Conservation (phyloP, 495 filamentous ascomycete species). For the Geoglossum glabrum region DNA sequence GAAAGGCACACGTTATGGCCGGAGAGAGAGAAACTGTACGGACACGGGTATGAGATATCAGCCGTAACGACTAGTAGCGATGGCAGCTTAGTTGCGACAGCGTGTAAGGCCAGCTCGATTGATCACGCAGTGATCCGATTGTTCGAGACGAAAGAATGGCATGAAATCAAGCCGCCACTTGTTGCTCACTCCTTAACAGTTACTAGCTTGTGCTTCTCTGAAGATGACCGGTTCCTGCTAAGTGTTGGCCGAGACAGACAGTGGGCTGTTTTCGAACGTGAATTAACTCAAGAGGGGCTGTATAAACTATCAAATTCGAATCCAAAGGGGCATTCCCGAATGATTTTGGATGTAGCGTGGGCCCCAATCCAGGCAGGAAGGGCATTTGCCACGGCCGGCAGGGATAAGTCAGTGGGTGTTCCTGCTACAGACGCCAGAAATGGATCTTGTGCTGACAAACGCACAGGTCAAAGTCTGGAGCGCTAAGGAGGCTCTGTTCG, state of each 20-base stretch:
- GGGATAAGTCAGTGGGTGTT: constrained; percentile 69
- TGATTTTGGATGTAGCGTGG: constrained; percentile 80
- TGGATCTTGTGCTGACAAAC: not conserved
- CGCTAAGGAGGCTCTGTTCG: not conserved
- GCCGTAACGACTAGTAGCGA: constrained; percentile 64
- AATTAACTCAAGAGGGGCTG: constrained; percentile 8
- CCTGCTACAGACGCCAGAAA: not conserved
- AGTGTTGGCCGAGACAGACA: constrained; percentile 84
- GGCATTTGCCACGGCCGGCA: constrained; percentile 67
- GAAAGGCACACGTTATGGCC: constrained; percentile 87
- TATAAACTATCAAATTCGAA: constrained; percentile 42
- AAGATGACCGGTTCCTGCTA: constrained; percentile 50
- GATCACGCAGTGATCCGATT: constrained; percentile 89
- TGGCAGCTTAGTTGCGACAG: constrained; percentile 62
- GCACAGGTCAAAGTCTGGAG: constrained; percentile 7
- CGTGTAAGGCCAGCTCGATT: constrained; percentile 75
- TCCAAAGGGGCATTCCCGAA: constrained; percentile 69
- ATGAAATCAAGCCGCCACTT: constrained; percentile 66
- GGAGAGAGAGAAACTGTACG: constrained; percentile 90
- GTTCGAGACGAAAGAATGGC: constrained; percentile 71
- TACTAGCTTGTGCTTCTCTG: constrained; percentile 56
- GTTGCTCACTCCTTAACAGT: constrained; percentile 69
- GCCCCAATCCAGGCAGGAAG: constrained; percentile 27
- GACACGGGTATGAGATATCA: constrained; percentile 96
- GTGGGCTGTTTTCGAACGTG: constrained; percentile 59